phyloP scores from a whole-genome alignment of 2,329 filamentous ascomycete species.

The Orbilia blumenaviensis region DNA sequence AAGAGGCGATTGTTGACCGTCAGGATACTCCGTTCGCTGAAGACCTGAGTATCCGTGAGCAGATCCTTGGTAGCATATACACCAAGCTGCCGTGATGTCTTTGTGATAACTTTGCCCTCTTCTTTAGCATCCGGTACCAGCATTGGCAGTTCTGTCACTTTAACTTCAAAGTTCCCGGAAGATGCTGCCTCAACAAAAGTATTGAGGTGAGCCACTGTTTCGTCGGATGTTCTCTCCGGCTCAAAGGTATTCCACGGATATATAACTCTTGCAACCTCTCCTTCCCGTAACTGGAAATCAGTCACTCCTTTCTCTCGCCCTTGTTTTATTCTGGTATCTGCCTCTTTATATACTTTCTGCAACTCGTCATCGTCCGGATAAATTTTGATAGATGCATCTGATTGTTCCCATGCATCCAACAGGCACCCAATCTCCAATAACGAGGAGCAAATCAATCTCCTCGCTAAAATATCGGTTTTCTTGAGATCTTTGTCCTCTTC shows the following conservation, averaged over 20 bases:
- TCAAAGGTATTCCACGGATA: slow-evolving; percentile 75
- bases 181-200: slow-evolving; percentile 69
- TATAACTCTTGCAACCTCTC: slow-evolving; percentile 59
- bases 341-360: neutral
- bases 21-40: slow-evolving; percentile 83
- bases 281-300: slow-evolving; percentile 33
- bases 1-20: slow-evolving; percentile 89
- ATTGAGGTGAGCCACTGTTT: slow-evolving; percentile 78
- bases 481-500: slow-evolving; percentile 60
- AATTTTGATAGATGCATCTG: slow-evolving; percentile 28
- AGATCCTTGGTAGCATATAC: slow-evolving; percentile 89
- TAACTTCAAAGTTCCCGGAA: slow-evolving; percentile 83
- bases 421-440: slow-evolving; percentile 41
- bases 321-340: slow-evolving; percentile 53
- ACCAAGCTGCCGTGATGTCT: slow-evolving; percentile 75
- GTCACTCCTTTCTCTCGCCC: slow-evolving; percentile 11
- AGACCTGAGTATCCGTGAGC: slow-evolving; percentile 75
- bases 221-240: slow-evolving; percentile 74
- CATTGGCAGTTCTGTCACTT: slow-evolving; percentile 77
- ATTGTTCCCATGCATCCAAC: slow-evolving; percentile 45
- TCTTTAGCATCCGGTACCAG: slow-evolving; percentile 65
- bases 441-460: slow-evolving; percentile 30
- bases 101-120: slow-evolving; percentile 41
- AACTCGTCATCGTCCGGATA: slow-evolving; percentile 63
- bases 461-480: slow-evolving; percentile 60